Evolutionary conservation across 495 filamentous ascomycete species (phyloP), one percentile per base, ranked within the genome.

Genomic region (Penicillium cosmopolitanum): DNA sequence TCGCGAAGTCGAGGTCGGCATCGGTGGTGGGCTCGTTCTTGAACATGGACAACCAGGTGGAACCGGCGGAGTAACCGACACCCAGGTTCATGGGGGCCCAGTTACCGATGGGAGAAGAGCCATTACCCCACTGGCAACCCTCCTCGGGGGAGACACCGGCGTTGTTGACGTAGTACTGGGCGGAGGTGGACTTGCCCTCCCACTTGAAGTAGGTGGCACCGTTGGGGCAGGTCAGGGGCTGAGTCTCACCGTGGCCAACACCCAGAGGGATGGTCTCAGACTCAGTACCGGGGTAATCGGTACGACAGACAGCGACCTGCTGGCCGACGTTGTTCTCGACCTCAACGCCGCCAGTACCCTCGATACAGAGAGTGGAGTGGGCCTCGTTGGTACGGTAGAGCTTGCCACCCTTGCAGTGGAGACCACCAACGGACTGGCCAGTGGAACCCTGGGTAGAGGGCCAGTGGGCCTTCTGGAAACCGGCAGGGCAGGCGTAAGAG

Each of bases 111-210:
- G 77, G 61, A 44, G 64, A 50, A 64, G 78, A 82, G 66, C 85
- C 82, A 60, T 83, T 82, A 66, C 85, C 85, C 95, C 95, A 98
- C 34, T 76, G 67, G 82, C 95, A 98, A 35, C 87, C 95, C 16
- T 93, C 74, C 63, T 88, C 70, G 43, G 85, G 74, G 15, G 79
- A 69, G 15, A 87, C 78, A 62, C 90, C 92, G 58, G 81, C 78
- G 62, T 87, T 87, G 84, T 98, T 98, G 78, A 97, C 83, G 69
- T 98, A 98, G 84, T 98, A 98, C 77, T 98, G 96, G 48, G 93
- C 93, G 34, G 89, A 93, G 52, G 95, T 98, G 18, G 68, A 21
- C 74, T 82, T 81, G 63, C 84, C 85, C 67, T 91, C 57, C 88
- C 91, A 96, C 48, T 77, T 70, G 83, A 90, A 98, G 82, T 92